Conservation (phyloP, 1,284 basidiomycete genomes). For the Inonotus obliquus region DNA sequence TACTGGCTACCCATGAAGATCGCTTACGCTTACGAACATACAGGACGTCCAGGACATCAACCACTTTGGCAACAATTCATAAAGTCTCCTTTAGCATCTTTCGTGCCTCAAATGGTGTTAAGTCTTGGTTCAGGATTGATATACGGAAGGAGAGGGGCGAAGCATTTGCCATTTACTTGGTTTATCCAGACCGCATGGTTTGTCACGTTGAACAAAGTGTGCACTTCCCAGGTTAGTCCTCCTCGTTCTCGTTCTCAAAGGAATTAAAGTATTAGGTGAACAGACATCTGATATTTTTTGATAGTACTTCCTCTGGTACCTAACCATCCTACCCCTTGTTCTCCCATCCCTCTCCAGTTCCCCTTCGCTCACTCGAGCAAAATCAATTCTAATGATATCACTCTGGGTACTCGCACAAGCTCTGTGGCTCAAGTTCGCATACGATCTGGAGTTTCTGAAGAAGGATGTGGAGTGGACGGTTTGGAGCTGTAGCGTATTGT, state of each 20-base stretch:
- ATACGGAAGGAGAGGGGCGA: constrained; percentile 42
- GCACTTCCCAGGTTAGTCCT: constrained; percentile 83
- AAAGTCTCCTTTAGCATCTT: constrained; percentile 63
- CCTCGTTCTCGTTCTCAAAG: background rate
- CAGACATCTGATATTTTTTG: background rate
- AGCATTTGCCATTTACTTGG: constrained; percentile 74
- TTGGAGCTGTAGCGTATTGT: constrained; percentile 75
- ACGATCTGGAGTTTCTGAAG: constrained; percentile 84
- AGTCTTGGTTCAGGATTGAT: constrained; percentile 63
- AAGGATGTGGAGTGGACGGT: constrained; percentile 65
- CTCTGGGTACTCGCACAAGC: constrained; percentile 81
- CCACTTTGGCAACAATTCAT: constrained; percentile 43
- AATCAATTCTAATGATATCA: constrained; percentile 39
- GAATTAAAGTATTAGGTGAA: constrained; percentile 2
- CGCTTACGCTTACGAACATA: constrained; percentile 23
- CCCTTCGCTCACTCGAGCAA: constrained; percentile 45
- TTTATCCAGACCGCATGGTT: constrained; percentile 90
- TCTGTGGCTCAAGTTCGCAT: constrained; percentile 83
- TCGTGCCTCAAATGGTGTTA: constrained; percentile 70
- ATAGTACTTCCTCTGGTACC: constrained; percentile 98
- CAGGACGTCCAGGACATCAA: background rate
- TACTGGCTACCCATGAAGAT: constrained; percentile 97
- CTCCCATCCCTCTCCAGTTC: constrained; percentile 60
- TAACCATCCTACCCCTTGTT: constrained; percentile 84
- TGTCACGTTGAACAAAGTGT: constrained; percentile 97